phyloP scores from a whole-genome alignment of 2,329 filamentous ascomycete genomes.

The Xylariaceae sp. region DNA sequence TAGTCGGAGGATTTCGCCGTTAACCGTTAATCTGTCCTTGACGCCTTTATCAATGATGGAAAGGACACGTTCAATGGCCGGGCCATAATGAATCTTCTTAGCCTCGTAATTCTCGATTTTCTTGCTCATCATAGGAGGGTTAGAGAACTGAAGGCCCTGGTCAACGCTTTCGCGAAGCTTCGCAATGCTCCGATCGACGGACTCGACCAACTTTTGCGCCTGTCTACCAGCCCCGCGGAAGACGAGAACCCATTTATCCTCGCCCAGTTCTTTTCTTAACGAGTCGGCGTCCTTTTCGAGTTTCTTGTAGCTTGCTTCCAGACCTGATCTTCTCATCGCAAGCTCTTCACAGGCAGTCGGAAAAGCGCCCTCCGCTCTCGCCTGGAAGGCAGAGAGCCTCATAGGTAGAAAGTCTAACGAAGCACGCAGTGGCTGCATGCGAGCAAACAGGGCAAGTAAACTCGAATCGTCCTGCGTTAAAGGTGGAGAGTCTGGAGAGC shows the following conservation, averaged over 20 bases:
- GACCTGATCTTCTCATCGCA: slow-evolving; percentile 63
- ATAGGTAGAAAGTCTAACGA: slow-evolving; percentile 95
- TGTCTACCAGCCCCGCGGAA: slow-evolving; percentile 90
- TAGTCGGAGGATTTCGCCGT: slow-evolving; percentile 85
- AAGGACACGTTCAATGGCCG: slow-evolving; percentile 85
- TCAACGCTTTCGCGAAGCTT: slow-evolving; percentile 81
- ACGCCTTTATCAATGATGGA: slow-evolving; percentile 95
- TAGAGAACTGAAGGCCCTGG: slow-evolving; percentile 65
- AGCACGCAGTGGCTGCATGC: slow-evolving; percentile 89
- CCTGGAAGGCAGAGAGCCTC: slow-evolving; percentile 81
- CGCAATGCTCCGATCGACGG: slow-evolving; percentile 76
- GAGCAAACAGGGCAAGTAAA: slow-evolving; percentile 81
- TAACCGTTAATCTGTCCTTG: slow-evolving; percentile 89
- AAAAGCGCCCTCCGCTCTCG: slow-evolving; percentile 70
- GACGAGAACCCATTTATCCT: slow-evolving; percentile 93
- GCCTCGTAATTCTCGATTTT: slow-evolving; percentile 91
- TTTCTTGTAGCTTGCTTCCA: slow-evolving; percentile 83
- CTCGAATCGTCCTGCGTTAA: slow-evolving; percentile 77
- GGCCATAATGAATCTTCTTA: slow-evolving; percentile 90
- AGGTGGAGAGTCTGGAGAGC: slow-evolving; percentile 52
- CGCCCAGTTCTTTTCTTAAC: slow-evolving; percentile 80
- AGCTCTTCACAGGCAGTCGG: slow-evolving; percentile 89
- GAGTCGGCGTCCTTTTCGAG: slow-evolving; percentile 87
- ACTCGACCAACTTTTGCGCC: slow-evolving; percentile 95
- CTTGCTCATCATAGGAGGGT: slow-evolving; percentile 64